Percentiles rank a stretch among this genome's conserved stretches.
phyloP scores from a whole-genome alignment of 371 early-diverging fungal species.

The Rhizopus sp. region DNA sequence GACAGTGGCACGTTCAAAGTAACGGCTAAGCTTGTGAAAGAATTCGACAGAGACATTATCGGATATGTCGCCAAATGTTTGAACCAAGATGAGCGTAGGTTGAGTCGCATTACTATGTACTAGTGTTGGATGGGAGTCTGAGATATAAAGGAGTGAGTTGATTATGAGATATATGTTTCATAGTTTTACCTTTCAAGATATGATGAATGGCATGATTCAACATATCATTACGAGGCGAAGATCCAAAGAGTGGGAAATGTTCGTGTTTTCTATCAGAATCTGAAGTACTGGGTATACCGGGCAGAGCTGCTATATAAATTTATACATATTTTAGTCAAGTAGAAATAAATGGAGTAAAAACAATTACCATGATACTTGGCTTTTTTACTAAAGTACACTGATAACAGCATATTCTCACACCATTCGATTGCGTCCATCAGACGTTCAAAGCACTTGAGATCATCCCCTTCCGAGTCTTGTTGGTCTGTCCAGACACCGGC shows the following conservation, averaged over 20 bases:
- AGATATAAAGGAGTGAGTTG: conserved; percentile 1
- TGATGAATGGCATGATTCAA: conserved; percentile 41
- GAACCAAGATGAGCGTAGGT: conserved; percentile 64
- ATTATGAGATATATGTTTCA: not conserved
- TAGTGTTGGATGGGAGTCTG: conserved; percentile 22
- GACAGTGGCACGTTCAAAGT: conserved; percentile 62
- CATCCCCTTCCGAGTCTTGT: conserved; percentile 37
- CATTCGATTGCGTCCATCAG: conserved; percentile 91
- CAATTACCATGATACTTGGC: conserved; percentile 30
- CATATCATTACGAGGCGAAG: conserved; percentile 42
- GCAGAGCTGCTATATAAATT: not conserved
- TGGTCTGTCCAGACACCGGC: conserved; percentile 77
- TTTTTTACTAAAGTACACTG: conserved; percentile 62
- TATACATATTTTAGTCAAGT: not conserved
- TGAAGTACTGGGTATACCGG: conserved; percentile 3
- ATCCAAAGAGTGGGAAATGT: not conserved
- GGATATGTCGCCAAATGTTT: conserved; percentile 65
- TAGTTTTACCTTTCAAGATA: conserved; percentile 34
- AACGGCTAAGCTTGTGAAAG: conserved; percentile 58
- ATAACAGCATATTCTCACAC: conserved; percentile 89
- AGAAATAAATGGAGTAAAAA: not conserved
- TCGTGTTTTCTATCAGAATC: conserved; percentile 5
- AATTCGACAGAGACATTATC: conserved; percentile 46
- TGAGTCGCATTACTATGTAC: conserved; percentile 44
- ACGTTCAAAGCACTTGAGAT: conserved; percentile 74